Percentiles rank a stretch among this genome's conserved stretches.
These are phyloP conservation scores for Pythium sp. DNA, from an alignment of 352 stramenopile genomes.

Conservation along the genomic window DNA sequence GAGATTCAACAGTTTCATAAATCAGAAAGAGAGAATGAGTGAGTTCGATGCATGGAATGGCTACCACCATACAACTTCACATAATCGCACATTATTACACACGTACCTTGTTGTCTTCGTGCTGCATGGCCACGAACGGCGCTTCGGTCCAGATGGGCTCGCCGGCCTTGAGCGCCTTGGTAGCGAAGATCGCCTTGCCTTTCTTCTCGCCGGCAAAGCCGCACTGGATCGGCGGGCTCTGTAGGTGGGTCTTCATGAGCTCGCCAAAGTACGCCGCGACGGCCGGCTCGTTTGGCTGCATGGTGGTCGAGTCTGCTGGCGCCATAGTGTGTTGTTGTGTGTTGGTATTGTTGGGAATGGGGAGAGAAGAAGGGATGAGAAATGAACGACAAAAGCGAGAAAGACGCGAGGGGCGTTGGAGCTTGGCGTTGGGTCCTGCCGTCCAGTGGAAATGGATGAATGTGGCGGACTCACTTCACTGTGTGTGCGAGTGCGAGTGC, in stretches of 20 bases:
- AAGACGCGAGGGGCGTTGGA: neutral
- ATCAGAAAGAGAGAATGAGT: slow-evolving; percentile 14
- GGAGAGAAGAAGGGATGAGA: neutral
- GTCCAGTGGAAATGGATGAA: slow-evolving; percentile 13
- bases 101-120: slow-evolving; percentile 68
- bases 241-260: slow-evolving; percentile 49
- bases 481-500: neutral
- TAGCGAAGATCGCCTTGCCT: slow-evolving; percentile 74
- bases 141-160: slow-evolving; percentile 59
- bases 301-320: slow-evolving; percentile 15
- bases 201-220: slow-evolving; percentile 47
- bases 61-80: neutral
- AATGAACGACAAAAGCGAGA: neutral
- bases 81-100: neutral
- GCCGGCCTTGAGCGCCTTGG: slow-evolving; percentile 48
- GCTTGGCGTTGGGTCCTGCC: neutral
- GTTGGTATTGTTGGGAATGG: neutral
- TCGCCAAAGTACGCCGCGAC: slow-evolving; percentile 65
- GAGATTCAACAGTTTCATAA: slow-evolving; percentile 9
- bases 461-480: neutral
- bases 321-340: neutral
- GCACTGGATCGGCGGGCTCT: slow-evolving; percentile 51
- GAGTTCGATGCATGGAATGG: neutral
- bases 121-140: slow-evolving; percentile 69
- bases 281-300: slow-evolving; percentile 40